phyloP scores from a whole-genome alignment of 2,329 filamentous ascomycete genomes.

The Alternaria sp. region DNA sequence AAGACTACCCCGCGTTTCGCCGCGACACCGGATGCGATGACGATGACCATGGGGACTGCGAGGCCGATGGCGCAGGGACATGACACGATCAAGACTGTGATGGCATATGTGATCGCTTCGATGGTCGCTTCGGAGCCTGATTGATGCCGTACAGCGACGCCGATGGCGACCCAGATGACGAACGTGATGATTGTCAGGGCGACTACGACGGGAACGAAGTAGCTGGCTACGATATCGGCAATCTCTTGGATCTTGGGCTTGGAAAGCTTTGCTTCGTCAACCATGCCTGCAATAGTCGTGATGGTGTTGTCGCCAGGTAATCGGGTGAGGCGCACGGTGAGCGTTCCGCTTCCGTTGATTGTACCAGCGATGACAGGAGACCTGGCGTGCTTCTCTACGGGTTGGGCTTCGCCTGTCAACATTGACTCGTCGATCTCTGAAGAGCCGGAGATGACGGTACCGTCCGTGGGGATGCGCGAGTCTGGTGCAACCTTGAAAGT shows the following conservation, averaged over 20 bases:
- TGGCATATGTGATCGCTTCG: conserved; percentile 72
- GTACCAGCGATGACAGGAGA: conserved; percentile 69
- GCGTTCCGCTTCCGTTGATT: conserved; percentile 60
- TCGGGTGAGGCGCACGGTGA: conserved; percentile 63
- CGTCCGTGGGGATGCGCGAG: conserved; percentile 70
- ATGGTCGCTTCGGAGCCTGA: conserved; percentile 58
- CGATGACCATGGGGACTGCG: conserved; percentile 80
- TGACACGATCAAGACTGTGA: conserved; percentile 76
- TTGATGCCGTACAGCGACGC: conserved; percentile 49
- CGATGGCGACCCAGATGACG: conserved; percentile 68
- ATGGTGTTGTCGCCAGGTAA: conserved; percentile 76
- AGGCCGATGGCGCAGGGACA: conserved; percentile 80
- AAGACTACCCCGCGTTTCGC: conserved; percentile 72
- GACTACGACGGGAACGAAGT: conserved; percentile 73
- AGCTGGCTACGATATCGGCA: conserved; percentile 70
- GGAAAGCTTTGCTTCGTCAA: conserved; percentile 72
- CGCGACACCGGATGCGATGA: conserved; percentile 71
- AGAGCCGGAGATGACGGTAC: conserved; percentile 65
- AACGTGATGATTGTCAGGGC: conserved; percentile 65
- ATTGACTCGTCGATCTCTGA: conserved; percentile 78
- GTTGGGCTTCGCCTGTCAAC: conserved; percentile 73
- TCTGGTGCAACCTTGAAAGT: conserved; percentile 68
- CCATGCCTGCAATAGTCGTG: conserved; percentile 70
- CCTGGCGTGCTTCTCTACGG: conserved; percentile 62
- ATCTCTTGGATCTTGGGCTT: conserved; percentile 73